A percentile compares a stretch with the other conserved stretches of the same genome.
These are phyloP conservation scores for Talaromyces sp. DNA, from an alignment of 2,329 filamentous ascomycete species.

Conservation along the genomic window DNA sequence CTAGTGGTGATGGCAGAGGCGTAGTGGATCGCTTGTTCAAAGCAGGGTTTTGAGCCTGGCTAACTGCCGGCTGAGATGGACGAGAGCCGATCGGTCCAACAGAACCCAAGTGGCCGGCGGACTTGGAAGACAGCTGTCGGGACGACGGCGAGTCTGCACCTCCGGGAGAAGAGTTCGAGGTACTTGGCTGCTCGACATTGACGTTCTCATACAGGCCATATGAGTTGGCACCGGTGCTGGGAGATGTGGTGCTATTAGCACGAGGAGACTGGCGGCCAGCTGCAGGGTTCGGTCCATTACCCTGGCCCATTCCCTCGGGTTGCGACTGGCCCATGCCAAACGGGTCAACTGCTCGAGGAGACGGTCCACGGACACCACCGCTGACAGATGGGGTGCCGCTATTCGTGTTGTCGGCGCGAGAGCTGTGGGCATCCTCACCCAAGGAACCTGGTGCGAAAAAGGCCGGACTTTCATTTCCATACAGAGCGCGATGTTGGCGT, in stretches of 20 bases:
- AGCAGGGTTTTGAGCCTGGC: constrained; percentile 52
- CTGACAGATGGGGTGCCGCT: constrained; percentile 58
- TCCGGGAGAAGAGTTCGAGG: constrained; percentile 80
- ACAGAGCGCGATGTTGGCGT: constrained; percentile 90
- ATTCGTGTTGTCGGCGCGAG: constrained; percentile 64
- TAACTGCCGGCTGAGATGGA: constrained; percentile 58
- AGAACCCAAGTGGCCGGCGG: constrained; percentile 53
- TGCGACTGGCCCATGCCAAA: constrained; percentile 53
- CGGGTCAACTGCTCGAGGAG: constrained; percentile 75
- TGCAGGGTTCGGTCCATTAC: constrained; percentile 38
- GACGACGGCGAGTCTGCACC: constrained; percentile 70
- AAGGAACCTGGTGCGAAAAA: constrained; percentile 66
- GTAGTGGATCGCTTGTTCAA: constrained; percentile 82
- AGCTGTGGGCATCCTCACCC: constrained; percentile 59
- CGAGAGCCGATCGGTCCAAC: constrained; percentile 94
- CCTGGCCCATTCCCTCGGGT: constrained; percentile 52
- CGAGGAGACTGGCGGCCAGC: constrained; percentile 47
- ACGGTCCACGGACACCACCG: constrained; percentile 66
- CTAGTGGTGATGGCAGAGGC: constrained; percentile 83
- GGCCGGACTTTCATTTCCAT: constrained; percentile 67
- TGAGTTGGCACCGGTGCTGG: constrained; percentile 47
- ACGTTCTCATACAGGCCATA: constrained; percentile 60
- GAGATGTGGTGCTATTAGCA: constrained; percentile 81
- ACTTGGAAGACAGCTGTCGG: constrained; percentile 55
- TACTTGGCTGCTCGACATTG: constrained; percentile 62